Evolutionary conservation across 768 basidiomycete genomes (phyloP), one percentile per base, ranked within the genome.

Genomic region (Macrocybe gigantea): DNA sequence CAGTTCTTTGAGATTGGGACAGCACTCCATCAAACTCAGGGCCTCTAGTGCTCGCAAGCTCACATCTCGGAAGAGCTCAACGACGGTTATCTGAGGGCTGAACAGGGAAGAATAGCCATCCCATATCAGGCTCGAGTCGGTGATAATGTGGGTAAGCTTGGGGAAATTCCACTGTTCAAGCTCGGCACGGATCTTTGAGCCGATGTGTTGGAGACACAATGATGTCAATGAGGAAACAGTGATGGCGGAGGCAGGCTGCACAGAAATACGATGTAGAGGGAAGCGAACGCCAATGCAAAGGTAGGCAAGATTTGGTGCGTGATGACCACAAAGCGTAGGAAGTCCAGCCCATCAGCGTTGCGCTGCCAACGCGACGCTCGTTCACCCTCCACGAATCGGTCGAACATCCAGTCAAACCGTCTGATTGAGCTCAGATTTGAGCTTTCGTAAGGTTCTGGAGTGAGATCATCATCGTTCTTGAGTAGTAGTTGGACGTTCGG

Each of bases 391-490:
- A 38, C 9, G 22, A 14, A 14, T 6, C 48, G 45, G 8, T 33
- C 41, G 9, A 22, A 45, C 5, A 33, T 38, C 54, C 54, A 55
- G 30, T 55, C 48, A 35, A 49, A 55, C 22, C 50, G 50, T 43
- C 30, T 44, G 13, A 53, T 41, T 4, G 42, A 45, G 41, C 34
- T 13, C 10, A 53, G 47, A 8, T 48, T 38, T 5, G 49, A 13
- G 10, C 41, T 34, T 11, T 34, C 7, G 2, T n/a, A 12, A 15
- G 49, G 44, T 14, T 38, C 12, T 8, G 38, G 44, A 32, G 46
- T 56, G 33, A 31, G 35, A 48, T 56, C 54, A 32, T 35, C 22
- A 40, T 56, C 52, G 8, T 49, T 44, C 39, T 55, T 56, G 5
- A 50, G 32, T n/a, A 56, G 33, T 38, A 38, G 33, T 6, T 41